Base-by-base conservation (phyloP, 2,329 filamentous ascomycete genomes). In the Akanthomyces lecanii region DNA sequence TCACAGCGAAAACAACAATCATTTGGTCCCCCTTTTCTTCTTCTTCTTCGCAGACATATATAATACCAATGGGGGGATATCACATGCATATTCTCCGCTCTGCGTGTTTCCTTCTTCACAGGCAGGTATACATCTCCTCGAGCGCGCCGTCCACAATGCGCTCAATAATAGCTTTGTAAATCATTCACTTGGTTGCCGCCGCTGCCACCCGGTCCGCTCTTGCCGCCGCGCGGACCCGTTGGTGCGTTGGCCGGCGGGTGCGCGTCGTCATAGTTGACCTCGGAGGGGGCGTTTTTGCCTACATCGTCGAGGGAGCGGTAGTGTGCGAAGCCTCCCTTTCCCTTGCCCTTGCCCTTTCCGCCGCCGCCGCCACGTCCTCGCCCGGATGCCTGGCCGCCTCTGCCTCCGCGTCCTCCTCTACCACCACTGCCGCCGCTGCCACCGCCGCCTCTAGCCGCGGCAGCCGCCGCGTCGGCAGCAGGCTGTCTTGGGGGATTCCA, bases 301-400 rank as follows among this genome's bases (percentile, higher is more conserved):
- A 87, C 79, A 67, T 91, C 89, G 71, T 91, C 89, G 2, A 91
- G 79, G 2, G 87, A 90, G 63, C 83, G 82, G 71, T 91, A 91
- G 65, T 81, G 78, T 63, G 78, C 76, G 30, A 80, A 80, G 25
- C 81, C 81, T 30, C 82, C 79, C 53, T 82, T 73, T 5, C 78
- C 76, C 73, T 42, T 72, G 71, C 33, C 80, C 77, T 16, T 21
- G 79, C 78, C 54, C 78, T 71, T 52, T 40, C 74, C 71, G 48
- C 74, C 71, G 42, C 74, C 71, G 28, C 77, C 73, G 47, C 75
- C 72, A 58, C 76, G 73, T 8, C 80, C 75, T 14, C 76, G 75
- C 8, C 75, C 56, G 11, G 45, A 18, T 28, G 30, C 47, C 23
- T 23, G 66, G 21, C 73, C 74, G 36, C 78, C 75, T 38, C 79